phyloP scores from a whole-genome alignment of 208 protist species.

The Acanthamoeba royreba region DNA sequence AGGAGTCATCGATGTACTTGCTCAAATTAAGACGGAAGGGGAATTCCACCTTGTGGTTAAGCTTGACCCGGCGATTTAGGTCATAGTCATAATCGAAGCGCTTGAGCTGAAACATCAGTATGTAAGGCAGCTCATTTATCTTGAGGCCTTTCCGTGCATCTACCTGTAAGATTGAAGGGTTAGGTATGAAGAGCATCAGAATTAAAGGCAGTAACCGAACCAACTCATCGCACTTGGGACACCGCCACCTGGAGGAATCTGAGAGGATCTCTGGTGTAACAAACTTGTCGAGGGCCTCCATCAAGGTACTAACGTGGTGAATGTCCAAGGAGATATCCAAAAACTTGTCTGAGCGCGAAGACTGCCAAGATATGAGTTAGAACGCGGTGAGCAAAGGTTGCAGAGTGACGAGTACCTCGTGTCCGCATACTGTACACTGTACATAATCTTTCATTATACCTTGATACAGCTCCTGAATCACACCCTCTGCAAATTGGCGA shows the following conservation, averaged over 20 bases:
- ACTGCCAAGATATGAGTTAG: background rate
- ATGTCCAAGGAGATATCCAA: constrained; percentile 17
- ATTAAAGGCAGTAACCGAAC: background rate
- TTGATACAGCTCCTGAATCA: constrained; percentile 55
- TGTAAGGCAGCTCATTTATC: constrained; percentile 47
- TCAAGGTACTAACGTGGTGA: background rate
- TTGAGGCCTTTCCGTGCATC: constrained; percentile 47
- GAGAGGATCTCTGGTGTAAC: background rate
- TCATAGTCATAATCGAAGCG: constrained; percentile 64
- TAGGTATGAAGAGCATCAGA: background rate
- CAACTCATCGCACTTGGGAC: background rate
- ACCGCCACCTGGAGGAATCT: background rate
- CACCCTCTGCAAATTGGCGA: background rate
- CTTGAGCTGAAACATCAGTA: constrained; percentile 65
- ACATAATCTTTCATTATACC: constrained; percentile 60
- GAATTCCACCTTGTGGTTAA: constrained; percentile 53
- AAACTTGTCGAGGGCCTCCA: background rate
- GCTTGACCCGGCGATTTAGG: constrained; percentile 51
- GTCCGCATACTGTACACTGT: constrained; percentile 24
- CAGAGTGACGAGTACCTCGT: no score
- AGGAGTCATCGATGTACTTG: background rate
- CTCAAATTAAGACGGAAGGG: background rate
- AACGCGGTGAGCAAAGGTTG: no score
- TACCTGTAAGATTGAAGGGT: background rate
- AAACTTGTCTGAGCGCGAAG: background rate